Evolutionary conservation across 192 early-diverging fungal species (phyloP).

Genomic region (Coemansia reversa): DNA sequence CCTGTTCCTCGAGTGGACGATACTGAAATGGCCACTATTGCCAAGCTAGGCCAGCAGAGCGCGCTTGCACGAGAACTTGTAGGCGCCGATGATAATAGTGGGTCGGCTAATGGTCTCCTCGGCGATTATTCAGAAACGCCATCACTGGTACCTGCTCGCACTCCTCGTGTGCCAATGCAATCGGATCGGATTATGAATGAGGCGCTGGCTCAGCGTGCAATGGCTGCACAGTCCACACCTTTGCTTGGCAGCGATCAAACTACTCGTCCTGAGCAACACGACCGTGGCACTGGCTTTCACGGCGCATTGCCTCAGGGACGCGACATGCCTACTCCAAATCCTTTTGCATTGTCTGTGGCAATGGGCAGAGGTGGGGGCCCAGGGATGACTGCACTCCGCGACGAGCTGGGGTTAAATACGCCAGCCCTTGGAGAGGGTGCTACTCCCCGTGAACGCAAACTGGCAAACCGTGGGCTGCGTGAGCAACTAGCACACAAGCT

Average conservation of each 20-base stretch:
- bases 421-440: slow-evolving; percentile 46
- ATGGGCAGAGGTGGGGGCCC: slow-evolving; percentile 48
- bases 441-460: slow-evolving; percentile 70
- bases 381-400: slow-evolving; percentile 64
- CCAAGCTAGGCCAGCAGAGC: slow-evolving; percentile 83
- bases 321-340: slow-evolving; percentile 77
- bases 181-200: slow-evolving; percentile 72
- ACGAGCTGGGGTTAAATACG: slow-evolving; percentile 63
- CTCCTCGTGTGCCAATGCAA: slow-evolving; percentile 52
- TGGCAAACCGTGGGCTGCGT: slow-evolving; percentile 53
- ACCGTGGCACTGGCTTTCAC: slow-evolving; percentile 59
- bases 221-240: slow-evolving; percentile 76
- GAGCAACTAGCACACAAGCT: slow-evolving; percentile 74
- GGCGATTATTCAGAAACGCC: slow-evolving; percentile 69
- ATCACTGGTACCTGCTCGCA: slow-evolving; percentile 33
- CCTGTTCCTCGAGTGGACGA: slow-evolving; percentile 92
- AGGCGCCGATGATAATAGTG: slow-evolving; percentile 51
- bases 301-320: slow-evolving; percentile 60
- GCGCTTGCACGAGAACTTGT: slow-evolving; percentile 74
- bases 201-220: slow-evolving; percentile 79
- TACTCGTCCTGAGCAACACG: slow-evolving; percentile 26
- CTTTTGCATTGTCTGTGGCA: slow-evolving; percentile 50
- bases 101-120: slow-evolving; percentile 67
- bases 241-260: slow-evolving; percentile 75
- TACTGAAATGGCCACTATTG: slow-evolving; percentile 85